Base-by-base conservation (phyloP, 768 basidiomycete species). In the Podaxis pistillaris region DNA sequence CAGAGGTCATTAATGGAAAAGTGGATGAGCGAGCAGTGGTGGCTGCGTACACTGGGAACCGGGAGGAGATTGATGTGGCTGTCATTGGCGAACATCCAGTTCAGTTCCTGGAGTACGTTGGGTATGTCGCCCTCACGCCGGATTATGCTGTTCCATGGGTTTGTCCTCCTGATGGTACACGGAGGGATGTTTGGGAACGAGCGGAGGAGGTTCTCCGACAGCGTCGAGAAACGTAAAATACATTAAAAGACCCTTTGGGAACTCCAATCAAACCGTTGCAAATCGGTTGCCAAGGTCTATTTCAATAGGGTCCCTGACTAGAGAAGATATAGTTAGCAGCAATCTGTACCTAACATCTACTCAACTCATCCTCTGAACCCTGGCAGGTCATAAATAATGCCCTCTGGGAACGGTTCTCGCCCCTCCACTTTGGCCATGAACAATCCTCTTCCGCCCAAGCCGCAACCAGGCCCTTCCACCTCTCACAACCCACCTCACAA, bases 81-180 rank as follows among this genome's bases (percentile, higher is more conserved):
- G 36, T 59, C 4, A 9, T 59, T 11, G 58, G 58, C 19, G 58
- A 59, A 51, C n/a, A 59, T 30, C 47, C 58, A 8, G 47, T 28
- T 36, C 58, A 40, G 24, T 59, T 59, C 37, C 51, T 59, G 38
- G 47, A 59, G 19, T 59, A 51, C 37, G 37, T 59, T 15, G 58
- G 58, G 11, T 38, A 52, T 22, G 58, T 52, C 13, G 58, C 49
- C 22, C 58, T 59, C n/a, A 36, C 30, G 26, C 44, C 46, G 3
- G 36, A 55, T 19, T 15, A 62, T 49, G 41, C 28, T 55, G 60
- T 62, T 53, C 60, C 41, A n/a, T 62, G 54, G 41, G 19, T 62
- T 33, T 62, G 41, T 17, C 53, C 36, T 46, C 44, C 36, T 38
- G 22, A 26, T 17, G 37, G 36, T 12, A 12, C 9, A 8, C 36